Conservation (phyloP, 805 yeast genomes). For the Candida ovalis region DNA sequence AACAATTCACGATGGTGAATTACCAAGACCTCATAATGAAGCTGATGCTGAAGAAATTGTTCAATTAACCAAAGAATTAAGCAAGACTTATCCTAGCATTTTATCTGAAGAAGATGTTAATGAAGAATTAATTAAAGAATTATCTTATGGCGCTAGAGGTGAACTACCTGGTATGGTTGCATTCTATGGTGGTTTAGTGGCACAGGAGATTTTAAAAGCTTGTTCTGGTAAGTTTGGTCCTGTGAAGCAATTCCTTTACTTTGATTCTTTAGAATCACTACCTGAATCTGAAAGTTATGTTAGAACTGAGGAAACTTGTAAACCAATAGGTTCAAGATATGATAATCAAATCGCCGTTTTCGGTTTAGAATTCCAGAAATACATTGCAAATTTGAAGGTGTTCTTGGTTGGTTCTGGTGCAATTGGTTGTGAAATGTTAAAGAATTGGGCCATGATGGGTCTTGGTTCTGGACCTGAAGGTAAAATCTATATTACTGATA, state of each 20-base stretch:
- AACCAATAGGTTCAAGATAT: conserved; percentile 77
- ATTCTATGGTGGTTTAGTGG: conserved; percentile 88
- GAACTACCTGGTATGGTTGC: conserved; percentile 89
- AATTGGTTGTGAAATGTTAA: conserved; percentile 97
- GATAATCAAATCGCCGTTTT: conserved; percentile 96
- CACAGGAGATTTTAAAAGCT: conserved; percentile 95
- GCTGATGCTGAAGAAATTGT: conserved; percentile 71
- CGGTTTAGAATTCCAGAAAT: conserved; percentile 73
- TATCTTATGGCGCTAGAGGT: conserved; percentile 85
- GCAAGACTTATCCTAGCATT: conserved; percentile 51
- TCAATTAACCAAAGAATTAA: conserved; percentile 54
- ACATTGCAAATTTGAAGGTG: conserved; percentile 70
- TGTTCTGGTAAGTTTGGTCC: conserved; percentile 96
- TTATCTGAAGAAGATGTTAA: conserved; percentile 55
- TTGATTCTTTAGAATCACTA: conserved; percentile 88
- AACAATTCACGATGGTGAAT: conserved; percentile 52
- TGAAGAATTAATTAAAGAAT: conserved; percentile 61
- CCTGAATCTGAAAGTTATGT: conserved; percentile 57
- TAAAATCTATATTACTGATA: conserved; percentile 81
- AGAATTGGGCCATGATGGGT: conserved; percentile 97
- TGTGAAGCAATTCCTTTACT: conserved; percentile 84
- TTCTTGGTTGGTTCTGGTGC: conserved; percentile 98
- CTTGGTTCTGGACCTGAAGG: conserved; percentile 91
- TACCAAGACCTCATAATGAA: conserved; percentile 74
- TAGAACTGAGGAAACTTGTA: conserved; percentile 67